phyloP scores from a whole-genome alignment of 306 rosid species.

The Cucurbita argyrosperma region DNA sequence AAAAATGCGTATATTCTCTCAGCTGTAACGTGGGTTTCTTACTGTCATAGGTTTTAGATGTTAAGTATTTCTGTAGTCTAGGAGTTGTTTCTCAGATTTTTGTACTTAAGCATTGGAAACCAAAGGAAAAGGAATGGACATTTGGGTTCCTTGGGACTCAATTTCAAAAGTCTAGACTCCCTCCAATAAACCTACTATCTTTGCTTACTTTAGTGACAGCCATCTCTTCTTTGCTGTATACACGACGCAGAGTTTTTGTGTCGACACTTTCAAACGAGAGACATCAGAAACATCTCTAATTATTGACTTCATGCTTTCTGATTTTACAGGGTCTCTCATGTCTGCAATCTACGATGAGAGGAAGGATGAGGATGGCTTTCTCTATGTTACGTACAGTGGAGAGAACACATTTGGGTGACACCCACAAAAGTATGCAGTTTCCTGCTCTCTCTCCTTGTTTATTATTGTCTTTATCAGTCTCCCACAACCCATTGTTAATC shows the following conservation, averaged over 20 bases:
- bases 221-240: neutral
- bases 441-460: neutral
- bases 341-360: constrained; percentile 29
- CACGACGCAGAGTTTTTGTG: too few relatives aligned
- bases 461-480: neutral
- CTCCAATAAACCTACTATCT: neutral
- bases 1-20: neutral
- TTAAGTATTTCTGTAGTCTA: neutral
- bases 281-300: neutral
- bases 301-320: neutral
- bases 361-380: constrained; percentile 20
- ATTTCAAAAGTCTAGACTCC: neutral
- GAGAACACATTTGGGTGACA: constrained; percentile 37
- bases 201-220: neutral
- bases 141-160: neutral
- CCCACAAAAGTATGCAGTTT: neutral
- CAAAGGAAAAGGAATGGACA: neutral
- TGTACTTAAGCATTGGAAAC: too few relatives aligned
- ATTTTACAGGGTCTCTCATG: constrained; percentile 5
- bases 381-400: constrained; percentile 27
- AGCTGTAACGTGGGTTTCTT: neutral
- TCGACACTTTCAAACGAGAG: neutral
- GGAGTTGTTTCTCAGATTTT: too few relatives aligned
- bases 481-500: neutral
- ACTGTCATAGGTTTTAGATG: neutral